Evolutionary conservation across 176 grass and related monocot species (phyloP).

Genomic region (Rhipidocladum racemiflorum): DNA sequence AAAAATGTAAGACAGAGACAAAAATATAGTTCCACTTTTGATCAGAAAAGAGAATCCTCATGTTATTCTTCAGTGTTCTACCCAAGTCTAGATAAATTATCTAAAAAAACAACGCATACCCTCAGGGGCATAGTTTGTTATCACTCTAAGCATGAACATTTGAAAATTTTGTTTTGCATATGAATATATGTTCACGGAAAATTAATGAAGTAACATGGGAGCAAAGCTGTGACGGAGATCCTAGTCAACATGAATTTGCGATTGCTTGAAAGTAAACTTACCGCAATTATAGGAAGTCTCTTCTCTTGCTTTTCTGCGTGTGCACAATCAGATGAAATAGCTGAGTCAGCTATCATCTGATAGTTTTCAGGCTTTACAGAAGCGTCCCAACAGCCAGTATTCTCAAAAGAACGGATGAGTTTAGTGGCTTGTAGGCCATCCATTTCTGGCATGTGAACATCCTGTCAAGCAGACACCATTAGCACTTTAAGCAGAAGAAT

Average conservation of each 20-base stretch:
- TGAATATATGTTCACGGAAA: constrained; percentile 13
- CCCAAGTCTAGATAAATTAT: neutral
- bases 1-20: neutral
- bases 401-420: constrained; percentile 80
- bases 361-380: constrained; percentile 57
- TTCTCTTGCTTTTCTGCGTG: constrained; percentile 36
- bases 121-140: neutral
- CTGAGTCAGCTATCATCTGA: constrained; percentile 33
- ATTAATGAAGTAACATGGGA: constrained; percentile 10
- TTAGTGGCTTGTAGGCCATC: constrained; percentile 93
- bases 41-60: neutral
- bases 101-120: neutral
- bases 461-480: constrained; percentile 41
- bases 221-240: neutral
- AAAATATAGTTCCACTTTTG: neutral
- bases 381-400: constrained; percentile 70
- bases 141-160: constrained; percentile 8
- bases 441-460: constrained; percentile 97
- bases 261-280: constrained; percentile 35
- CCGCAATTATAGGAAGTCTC: constrained; percentile 78
- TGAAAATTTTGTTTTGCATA: neutral
- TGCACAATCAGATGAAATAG: constrained; percentile 33
- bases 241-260: neutral
- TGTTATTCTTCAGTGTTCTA: neutral
- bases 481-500: constrained; percentile 2